Evolutionary conservation across 1,284 basidiomycete genomes (phyloP), one percentile per base, ranked within the genome.

Genomic region (Leccinum fuscescens): DNA sequence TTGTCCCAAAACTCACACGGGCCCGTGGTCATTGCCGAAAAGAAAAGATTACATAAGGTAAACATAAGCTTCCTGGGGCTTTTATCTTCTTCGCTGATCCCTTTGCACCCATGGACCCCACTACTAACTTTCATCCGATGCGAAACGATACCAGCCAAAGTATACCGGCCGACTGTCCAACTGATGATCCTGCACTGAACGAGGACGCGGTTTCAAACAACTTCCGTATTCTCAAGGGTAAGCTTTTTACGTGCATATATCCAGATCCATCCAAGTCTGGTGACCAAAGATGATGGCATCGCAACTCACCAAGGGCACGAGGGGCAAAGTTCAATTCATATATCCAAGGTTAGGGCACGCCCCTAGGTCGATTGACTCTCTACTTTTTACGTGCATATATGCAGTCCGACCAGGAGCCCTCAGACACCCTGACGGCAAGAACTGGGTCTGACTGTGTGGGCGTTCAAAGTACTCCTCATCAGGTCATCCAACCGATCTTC

Each of bases 341-440:
- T 37, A 24, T 46, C 33, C 27, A 52, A 61, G 56, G 68, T 73
- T 3, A 17, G 50, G 12, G 22, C 49, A 12, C 49, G 37, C 20
- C 39, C 37, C n/a, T 20, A 5, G 20, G n/a, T 5, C 7, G 6
- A 51, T 33, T 51, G 6, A 15, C 14, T 6, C 33, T 52, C 4
- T 24, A 6, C 52, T 51, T 4, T 54, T 69, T 50, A 60, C 39
- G 51, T 55, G 69, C 69, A 73, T 70, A 67, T 67, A 70, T 62
- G 33, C 66, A 60, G 61, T 39, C 37, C 8, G 29, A 54, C 29
- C 50, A 55, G n/a, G 54, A 59, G 14, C 22, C 20, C 54, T 44
- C 51, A n/a, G 48, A 60, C 29, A 58, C 35, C n/a, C 54, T 54
- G 35, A 27, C 17, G 7, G 31, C 33, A 22, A 8, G n/a, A 52